phyloP scores from a whole-genome alignment of 768 basidiomycete genomes.

The Galerina sulciceps region DNA sequence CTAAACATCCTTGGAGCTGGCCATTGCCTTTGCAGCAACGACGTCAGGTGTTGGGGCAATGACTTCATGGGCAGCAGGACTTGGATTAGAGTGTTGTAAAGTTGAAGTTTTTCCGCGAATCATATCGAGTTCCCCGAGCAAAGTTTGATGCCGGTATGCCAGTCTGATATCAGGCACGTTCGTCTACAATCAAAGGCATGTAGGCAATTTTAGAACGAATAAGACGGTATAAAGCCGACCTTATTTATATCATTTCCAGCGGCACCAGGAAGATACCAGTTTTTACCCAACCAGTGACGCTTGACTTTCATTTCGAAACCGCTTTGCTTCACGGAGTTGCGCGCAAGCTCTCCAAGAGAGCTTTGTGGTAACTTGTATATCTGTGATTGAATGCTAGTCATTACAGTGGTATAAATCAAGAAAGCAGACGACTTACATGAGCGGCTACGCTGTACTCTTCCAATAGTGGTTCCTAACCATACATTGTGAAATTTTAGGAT shows the following conservation, averaged over 20 bases:
- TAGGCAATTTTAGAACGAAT: not conserved
- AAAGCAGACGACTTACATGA: conserved; percentile 58
- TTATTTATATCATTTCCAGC: conserved; percentile 97
- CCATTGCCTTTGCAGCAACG: conserved; percentile 43
- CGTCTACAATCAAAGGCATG: conserved; percentile 56
- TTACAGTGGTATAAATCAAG: not conserved
- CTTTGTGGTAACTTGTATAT: conserved; percentile 97
- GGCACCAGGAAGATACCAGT: conserved; percentile 93
- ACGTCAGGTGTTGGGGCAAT: conserved; percentile 37
- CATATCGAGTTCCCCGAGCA: conserved; percentile 83
- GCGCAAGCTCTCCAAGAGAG: conserved; percentile 94
- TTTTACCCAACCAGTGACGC: conserved; percentile 90
- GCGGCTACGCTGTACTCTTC: conserved; percentile 99
- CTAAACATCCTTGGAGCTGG: not conserved
- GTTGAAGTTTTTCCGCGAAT: conserved; percentile 41
- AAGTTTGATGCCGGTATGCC: conserved; percentile 88
- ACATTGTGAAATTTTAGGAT: not conserved
- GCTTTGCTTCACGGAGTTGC: conserved; percentile 95
- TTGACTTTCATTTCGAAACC: conserved; percentile 99
- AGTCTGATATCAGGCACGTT: conserved; percentile 94
- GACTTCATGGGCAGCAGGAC: conserved; percentile 11
- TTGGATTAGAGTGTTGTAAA: conserved; percentile 14
- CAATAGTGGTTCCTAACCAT: conserved; percentile 79
- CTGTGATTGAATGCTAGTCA: conserved; percentile 37
- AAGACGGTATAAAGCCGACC: conserved; percentile 43